Evolutionary conservation across 345 rosid genomes (phyloP), one percentile per base, ranked within the genome.

Genomic region (Passiflora organensis): DNA sequence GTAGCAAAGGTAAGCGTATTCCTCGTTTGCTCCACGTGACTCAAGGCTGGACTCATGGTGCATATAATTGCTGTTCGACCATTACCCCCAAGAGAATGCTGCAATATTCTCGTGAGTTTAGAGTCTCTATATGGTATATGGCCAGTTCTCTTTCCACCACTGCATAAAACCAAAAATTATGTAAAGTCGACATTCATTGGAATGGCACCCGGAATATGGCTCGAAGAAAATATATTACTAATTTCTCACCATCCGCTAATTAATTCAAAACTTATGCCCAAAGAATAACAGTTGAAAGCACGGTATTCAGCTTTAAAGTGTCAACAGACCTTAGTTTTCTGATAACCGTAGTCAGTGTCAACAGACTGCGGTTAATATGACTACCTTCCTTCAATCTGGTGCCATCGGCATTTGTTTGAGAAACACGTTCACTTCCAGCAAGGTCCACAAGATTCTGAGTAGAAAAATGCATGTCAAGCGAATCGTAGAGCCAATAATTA

Each of bases 81-180:
- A 78, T 91, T 91, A 60, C 98, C 98, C 16, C 98, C 98, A n/a
- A 91, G 86, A 42, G 98, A 87, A 69, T 78, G 82, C 78, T 91
- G 98, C 81, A 91, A 73, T 69, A 91, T 88, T 53, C 98, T 72
- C 36, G 98, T 91, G 51, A 91, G 96, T 75, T 91, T 91, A 23
- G 98, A 91, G 77, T 91, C 95, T 74, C 98, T 83, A 46, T 91
- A 91, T 38, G 98, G 96, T 62, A 91, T 69, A 48, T 91, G 98
- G 38, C 73, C 68, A 44, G 71, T 78, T 64, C 70, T 78, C 69
- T 74, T 79, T 63, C 87, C 96, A 58, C 79, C 79, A 72, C 98
- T 91, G 85, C 77, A 74, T 46, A 68, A 72, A 73, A 17, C 34
- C 34, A 28, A 28, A n/a, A n/a, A n/a, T n/a, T n/a, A n/a, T n/a